phyloP scores from a whole-genome alignment of 169 alveolate species.

The Babesia ovis region DNA sequence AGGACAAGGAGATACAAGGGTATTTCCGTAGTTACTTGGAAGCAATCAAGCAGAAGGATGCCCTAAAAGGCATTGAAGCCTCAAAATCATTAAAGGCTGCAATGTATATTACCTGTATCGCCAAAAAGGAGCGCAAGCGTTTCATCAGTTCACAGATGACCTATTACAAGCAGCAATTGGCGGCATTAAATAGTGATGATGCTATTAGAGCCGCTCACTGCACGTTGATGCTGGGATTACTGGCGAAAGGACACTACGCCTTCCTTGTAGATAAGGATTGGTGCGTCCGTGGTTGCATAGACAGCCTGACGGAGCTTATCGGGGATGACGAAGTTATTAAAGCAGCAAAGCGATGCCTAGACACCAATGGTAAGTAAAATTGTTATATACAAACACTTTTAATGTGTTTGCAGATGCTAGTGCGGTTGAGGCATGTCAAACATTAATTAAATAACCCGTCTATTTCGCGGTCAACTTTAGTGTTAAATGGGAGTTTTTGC shows the following conservation, averaged over 20 bases:
- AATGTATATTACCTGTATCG: conserved; percentile 57
- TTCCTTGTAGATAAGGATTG: conserved; percentile 56
- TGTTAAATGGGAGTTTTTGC: not conserved
- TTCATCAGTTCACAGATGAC: conserved; percentile 30
- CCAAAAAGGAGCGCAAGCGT: conserved; percentile 49
- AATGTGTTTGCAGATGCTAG: conserved; percentile 19
- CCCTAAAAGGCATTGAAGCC: conserved; percentile 19
- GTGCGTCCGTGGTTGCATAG: conserved; percentile 55
- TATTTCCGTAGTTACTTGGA: conserved; percentile 16
- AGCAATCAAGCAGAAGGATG: conserved; percentile 50
- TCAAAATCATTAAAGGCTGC: conserved; percentile 33
- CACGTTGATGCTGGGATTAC: conserved; percentile 28
- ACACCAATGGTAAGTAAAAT: conserved; percentile 1
- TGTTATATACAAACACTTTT: not conserved
- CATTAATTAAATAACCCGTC: not conserved
- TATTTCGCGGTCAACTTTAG: not conserved
- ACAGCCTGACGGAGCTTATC: conserved; percentile 21
- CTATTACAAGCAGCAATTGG: conserved; percentile 38
- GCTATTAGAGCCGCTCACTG: conserved; percentile 22
- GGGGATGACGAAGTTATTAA: conserved; percentile 1
- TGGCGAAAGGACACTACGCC: conserved; percentile 38
- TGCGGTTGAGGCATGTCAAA: conserved; percentile 30
- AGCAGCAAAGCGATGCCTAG: conserved; percentile 7
- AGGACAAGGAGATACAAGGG: conserved; percentile 55
- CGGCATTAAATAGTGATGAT: conserved; percentile 30